Evolutionary conservation across 176 grass and related monocot species (phyloP).

Genomic region (maize (Zea mays)): Zm-B73-REFERENCE-NAM-5.0 NC_050098.1:192568001-192568500

Average conservation of each 20-base stretch:
- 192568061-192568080: constrained; percentile 44
- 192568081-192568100: constrained; percentile 38
- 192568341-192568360: constrained; percentile 44
- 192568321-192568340: constrained; percentile 71
- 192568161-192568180: constrained; percentile 61
- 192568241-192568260: constrained; percentile 49
- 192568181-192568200: constrained; percentile 45
- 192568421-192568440: constrained; percentile 41
- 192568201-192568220: constrained; percentile 63
- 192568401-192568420: constrained; percentile 56
- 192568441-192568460: constrained; percentile 55
- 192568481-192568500: constrained; percentile 73
- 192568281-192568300: constrained; percentile 65
- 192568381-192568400: constrained; percentile 41
- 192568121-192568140: constrained; percentile 17
- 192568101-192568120: constrained; percentile 41
- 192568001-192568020: constrained; percentile 17
- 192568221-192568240: constrained; percentile 57
- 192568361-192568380: background rate
- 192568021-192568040: constrained; percentile 28
- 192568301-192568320: constrained; percentile 58
- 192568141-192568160: constrained; percentile 51
- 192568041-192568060: constrained; percentile 52
- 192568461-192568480: constrained; percentile 47
- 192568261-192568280: constrained; percentile 85